Base-by-base conservation (phyloP, 768 basidiomycete species). In the Lactarius hengduanensis region DNA sequence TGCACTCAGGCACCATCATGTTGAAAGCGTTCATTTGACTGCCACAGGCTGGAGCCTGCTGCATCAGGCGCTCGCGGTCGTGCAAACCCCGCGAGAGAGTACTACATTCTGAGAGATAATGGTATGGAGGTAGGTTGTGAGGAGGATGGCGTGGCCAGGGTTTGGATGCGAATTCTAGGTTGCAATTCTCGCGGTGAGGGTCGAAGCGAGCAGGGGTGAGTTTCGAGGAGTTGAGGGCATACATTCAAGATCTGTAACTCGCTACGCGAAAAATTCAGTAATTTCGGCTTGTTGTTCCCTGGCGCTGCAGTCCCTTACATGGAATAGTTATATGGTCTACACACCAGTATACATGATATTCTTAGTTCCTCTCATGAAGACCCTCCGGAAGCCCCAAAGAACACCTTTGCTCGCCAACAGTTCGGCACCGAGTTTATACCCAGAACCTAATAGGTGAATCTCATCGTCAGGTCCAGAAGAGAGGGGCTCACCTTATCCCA, bases 401-500 rank as follows among this genome's bases (percentile, higher is more conserved):
- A 79, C 75, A 56, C 82, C 83, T 75, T 87, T 90, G 73, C 83
- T 86, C 58, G 87, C 86, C 3, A 87, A 80, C 64, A 92, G 77
- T 76, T 92, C 90, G 18, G 89, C 88, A 9, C 91, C 90, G 57
- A 92, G 79, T 75, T 89, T 92, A 76, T 92, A 84, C 43, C 84
- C 62, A 79, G 75, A 20, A 85, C 83, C 83, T 84, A 63, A 18
- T 45, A 77, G 16, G 26, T 45, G 67, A 38, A 64, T 26, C 30
- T 7, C 41, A 47, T 20, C 57, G 18, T 40, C 45, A 38, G 8
- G 36, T 15, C 36, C 40, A 50, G 13, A 20, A 13, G 7, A 22
- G 13, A 68, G n/a, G 56, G 22, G 67, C 71, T 61, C 34, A 91
- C 93, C 82, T 89, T 93, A 69, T 96, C 94, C 96, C 97, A 99